Base-by-base conservation (phyloP, 805 yeast genomes). In the Limtongozyma cylindracea region DNA sequence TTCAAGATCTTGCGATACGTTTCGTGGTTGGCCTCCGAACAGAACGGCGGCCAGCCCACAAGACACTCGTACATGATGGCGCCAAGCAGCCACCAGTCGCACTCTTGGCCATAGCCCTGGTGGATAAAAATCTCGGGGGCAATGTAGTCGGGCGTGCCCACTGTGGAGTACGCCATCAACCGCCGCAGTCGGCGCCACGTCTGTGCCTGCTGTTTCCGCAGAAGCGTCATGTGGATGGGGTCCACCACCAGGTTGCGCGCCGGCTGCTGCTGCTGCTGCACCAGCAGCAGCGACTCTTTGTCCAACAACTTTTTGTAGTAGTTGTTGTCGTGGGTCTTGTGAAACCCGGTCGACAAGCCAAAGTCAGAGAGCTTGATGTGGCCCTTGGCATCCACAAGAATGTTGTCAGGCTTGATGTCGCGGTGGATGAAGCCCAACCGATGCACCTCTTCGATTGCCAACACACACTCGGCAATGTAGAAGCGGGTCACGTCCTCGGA, bases 51-150 rank as follows among this genome's bases (percentile, higher is more conserved):
- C 92, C 93, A 80, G 16, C 95, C 95, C 27, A 80, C 74, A 29
- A 80, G 50, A 49, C 95, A 80, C 54, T 80, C 95, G 45, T 72
- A 80, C 95, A 80, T 82, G 38, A 80, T 80, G 1, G 93, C 92
- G 15, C 95, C 95, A 20, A 80, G 47, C 6, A 91, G 73, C 95
- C 95, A 80, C 95, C 95, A 80, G 44, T 80, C 95, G 47, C 95
- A 80, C 39, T 80, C 93, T 47, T 78, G 92, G 8, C 94, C 92
- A 44, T 80, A 80, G 4, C 95, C 95, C 48, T 80, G 88, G 34
- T 78, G 78, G 21, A 77, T 54, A 35, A 80, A 80, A 28, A 80
- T 82, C 41, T 80, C 95, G 0, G 95, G 95, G 1, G 94, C 94
- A 43, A 80, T 80, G 41, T 80, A 80, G 43, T 80, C 94, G 0